Conservation (phyloP, 495 filamentous ascomycete genomes). For the Neurospora sp. region DNA sequence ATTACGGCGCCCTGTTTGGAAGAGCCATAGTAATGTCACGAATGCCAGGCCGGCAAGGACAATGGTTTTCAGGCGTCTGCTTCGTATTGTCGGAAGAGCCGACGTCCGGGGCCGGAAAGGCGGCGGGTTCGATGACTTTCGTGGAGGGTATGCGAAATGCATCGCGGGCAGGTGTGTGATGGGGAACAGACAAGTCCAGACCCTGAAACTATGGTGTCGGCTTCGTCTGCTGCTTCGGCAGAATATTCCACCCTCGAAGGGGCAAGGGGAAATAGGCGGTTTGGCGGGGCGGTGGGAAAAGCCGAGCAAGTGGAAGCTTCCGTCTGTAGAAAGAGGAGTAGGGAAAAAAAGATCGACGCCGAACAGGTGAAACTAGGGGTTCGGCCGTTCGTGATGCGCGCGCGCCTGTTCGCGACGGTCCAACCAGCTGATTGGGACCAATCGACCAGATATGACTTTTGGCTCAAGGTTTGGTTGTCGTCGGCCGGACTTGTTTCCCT, state of each 20-base stretch:
- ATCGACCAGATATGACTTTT: background rate
- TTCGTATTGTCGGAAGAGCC: constrained; percentile 50
- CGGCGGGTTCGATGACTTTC: constrained; percentile 65
- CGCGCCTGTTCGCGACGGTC: background rate
- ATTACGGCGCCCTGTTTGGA: constrained; percentile 38
- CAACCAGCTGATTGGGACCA: background rate
- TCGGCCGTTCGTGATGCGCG: background rate
- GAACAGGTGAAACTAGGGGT: background rate
- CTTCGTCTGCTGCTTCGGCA: background rate
- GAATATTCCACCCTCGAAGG: background rate
- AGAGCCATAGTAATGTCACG: constrained; percentile 52
- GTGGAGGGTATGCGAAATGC: constrained; percentile 86
- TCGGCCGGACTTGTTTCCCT: background rate
- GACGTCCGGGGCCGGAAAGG: constrained; percentile 49
- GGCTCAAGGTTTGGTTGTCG: background rate
- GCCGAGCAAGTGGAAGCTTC: background rate
- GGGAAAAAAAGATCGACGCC: background rate
- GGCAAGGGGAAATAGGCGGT: background rate
- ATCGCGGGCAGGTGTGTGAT: constrained; percentile 35
- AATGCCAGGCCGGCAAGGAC: constrained; percentile 46
- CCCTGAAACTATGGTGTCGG: background rate
- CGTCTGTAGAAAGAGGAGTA: background rate
- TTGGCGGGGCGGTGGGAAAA: background rate
- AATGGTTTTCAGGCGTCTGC: constrained; percentile 55
- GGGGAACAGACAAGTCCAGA: background rate